A percentile compares a stretch with the other conserved stretches of the same genome.
phyloP scores from a whole-genome alignment of 495 filamentous ascomycete species.

The Penicillium turbatum region DNA sequence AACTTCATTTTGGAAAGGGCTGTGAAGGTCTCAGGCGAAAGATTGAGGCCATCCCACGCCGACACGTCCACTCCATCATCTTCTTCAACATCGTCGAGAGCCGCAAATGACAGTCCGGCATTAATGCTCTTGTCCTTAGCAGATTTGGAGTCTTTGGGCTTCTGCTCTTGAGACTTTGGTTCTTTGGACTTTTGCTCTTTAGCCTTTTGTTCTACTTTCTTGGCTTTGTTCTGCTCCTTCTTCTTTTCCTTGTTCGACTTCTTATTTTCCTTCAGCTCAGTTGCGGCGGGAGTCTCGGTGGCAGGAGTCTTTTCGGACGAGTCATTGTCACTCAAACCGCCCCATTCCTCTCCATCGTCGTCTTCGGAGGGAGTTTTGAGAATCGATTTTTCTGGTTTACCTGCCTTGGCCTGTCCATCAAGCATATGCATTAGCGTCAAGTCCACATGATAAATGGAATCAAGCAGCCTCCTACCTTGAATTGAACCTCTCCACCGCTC shows the following conservation, averaged over 20 bases:
- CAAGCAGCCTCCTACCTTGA: constrained; percentile 39
- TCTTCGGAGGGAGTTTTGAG: constrained; percentile 22
- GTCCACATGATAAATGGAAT: not conserved
- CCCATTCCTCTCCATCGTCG: constrained; percentile 51
- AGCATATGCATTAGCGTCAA: not conserved
- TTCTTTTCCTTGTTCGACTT: constrained; percentile 23
- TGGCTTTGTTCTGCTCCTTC: constrained; percentile 14
- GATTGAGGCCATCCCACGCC: constrained; percentile 66
- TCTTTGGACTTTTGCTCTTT: constrained; percentile 35
- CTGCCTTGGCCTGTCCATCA: constrained; percentile 29
- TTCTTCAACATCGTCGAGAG: constrained; percentile 40
- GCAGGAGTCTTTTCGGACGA: constrained; percentile 21
- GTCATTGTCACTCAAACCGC: constrained; percentile 49
- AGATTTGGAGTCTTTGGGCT: constrained; percentile 29
- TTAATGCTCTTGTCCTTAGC: constrained; percentile 25
- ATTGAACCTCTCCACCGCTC: constrained; percentile 36
- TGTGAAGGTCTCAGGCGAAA: constrained; percentile 64
- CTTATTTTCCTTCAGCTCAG: constrained; percentile 20
- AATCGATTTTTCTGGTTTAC: constrained; percentile 38
- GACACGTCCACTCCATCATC: constrained; percentile 54
- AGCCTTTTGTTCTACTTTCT: constrained; percentile 18
- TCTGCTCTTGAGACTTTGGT: too few relatives aligned
- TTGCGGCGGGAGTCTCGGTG: constrained; percentile 13
- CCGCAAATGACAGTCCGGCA: constrained; percentile 35
- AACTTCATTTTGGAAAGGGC: constrained; percentile 78